Evolutionary conservation across 805 yeast genomes (phyloP).

Genomic region (Monosporozyma yasuniensis): DNA sequence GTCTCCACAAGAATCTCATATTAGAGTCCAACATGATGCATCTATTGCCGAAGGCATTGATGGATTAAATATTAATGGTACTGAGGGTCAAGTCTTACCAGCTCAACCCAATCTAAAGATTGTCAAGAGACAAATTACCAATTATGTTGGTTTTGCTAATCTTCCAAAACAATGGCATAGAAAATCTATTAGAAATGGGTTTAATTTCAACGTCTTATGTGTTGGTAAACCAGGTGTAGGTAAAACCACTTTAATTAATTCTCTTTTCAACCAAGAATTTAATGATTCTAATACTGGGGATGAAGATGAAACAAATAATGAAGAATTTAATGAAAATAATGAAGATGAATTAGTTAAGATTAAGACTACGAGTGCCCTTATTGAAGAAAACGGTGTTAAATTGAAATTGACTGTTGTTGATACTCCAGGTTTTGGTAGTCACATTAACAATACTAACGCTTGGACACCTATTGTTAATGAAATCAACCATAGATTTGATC

Average conservation of each 20-base stretch:
- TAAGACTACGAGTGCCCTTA: slow-evolving; percentile 54
- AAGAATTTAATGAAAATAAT: slow-evolving; percentile 3
- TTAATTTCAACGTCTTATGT: slow-evolving; percentile 77
- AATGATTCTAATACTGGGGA: slow-evolving; percentile 7
- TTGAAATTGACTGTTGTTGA: slow-evolving; percentile 76
- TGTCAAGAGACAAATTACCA: slow-evolving; percentile 74
- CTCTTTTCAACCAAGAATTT: slow-evolving; percentile 67
- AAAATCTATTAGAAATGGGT: slow-evolving; percentile 82
- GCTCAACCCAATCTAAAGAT: slow-evolving; percentile 43
- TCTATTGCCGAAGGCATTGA: not conserved
- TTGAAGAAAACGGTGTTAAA: slow-evolving; percentile 91
- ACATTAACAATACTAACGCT: slow-evolving; percentile 65
- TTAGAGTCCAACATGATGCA: not conserved
- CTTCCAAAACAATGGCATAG: slow-evolving; percentile 98
- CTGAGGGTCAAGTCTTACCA: slow-evolving; percentile 24
- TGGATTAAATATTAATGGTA: not conserved
- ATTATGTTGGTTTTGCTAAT: slow-evolving; percentile 95
- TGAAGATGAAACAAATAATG: slow-evolving; percentile 6
- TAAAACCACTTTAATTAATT: slow-evolving; percentile 83
- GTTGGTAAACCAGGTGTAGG: slow-evolving; percentile 92
- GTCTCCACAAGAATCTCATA: not conserved
- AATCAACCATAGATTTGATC: slow-evolving; percentile 76
- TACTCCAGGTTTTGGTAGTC: slow-evolving; percentile 92
- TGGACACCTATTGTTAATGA: slow-evolving; percentile 92
- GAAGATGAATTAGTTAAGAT: slow-evolving; percentile 38